A percentile compares a stretch with the other conserved stretches of the same genome.
These are phyloP conservation scores for Solioccasus polychromus DNA, from an alignment of 768 basidiomycete species.

Conservation along the genomic window DNA sequence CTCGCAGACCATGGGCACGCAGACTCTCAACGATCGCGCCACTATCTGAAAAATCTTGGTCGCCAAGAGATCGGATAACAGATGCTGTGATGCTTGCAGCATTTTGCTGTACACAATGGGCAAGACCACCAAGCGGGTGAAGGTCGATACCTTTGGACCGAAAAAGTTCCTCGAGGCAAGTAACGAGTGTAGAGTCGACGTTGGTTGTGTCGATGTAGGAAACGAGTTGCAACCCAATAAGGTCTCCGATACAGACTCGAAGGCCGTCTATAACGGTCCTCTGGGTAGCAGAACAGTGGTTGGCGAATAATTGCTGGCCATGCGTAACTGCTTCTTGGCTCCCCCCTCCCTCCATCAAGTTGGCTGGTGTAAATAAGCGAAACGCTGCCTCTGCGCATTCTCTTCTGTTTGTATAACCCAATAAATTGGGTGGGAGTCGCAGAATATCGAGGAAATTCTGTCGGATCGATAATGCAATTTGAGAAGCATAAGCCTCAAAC, in stretches of 20 bases:
- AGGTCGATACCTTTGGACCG: slow-evolving; percentile 31
- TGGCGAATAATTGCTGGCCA: slow-evolving; percentile 49
- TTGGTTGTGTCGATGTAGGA: slow-evolving; percentile 39
- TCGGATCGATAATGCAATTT: slow-evolving; percentile 68
- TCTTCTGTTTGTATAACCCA: slow-evolving; percentile 71
- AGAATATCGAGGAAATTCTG: slow-evolving; percentile 49
- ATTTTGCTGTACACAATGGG: slow-evolving; percentile 37
- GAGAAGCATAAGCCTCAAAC: slow-evolving; percentile 76
- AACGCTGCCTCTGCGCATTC: slow-evolving; percentile 70
- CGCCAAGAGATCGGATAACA: slow-evolving; percentile 61
- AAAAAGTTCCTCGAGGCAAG: slow-evolving; percentile 37
- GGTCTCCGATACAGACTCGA: slow-evolving; percentile 62
- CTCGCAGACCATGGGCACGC: slow-evolving; percentile 31
- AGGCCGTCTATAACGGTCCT: slow-evolving; percentile 50
- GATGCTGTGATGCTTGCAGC: slow-evolving; percentile 57
- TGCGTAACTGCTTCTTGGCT: slow-evolving; percentile 26
- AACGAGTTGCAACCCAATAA: slow-evolving; percentile 61
- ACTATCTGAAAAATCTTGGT: slow-evolving; percentile 56
- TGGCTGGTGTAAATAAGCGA: slow-evolving; percentile 60
- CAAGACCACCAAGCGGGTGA: slow-evolving; percentile 32
- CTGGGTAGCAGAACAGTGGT: slow-evolving; percentile 61
- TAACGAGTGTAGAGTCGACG: slow-evolving; percentile 15
- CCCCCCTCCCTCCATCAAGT: slow-evolving; percentile 47
- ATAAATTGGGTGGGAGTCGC: slow-evolving; percentile 61
- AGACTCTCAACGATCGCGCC: slow-evolving; percentile 52